phyloP scores from a whole-genome alignment of 1,139 yeast genomes.

The Protomyces inundatus region DNA sequence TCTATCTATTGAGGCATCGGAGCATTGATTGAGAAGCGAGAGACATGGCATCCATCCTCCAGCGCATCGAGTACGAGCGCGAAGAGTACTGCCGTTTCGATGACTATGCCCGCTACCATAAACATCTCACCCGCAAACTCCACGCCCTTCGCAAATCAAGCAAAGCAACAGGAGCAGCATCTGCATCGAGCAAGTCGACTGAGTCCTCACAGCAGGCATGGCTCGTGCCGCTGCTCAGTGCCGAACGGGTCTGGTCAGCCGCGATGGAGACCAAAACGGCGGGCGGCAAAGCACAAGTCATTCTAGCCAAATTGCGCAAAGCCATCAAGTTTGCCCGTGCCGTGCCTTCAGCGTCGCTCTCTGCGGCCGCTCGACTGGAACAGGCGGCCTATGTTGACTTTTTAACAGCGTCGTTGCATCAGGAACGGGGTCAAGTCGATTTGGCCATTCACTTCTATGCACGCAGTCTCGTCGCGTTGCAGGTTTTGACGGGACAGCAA shows the following conservation, averaged over 20 bases:
- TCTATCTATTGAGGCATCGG: background rate
- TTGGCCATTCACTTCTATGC: slow-evolving; percentile 8
- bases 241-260: slow-evolving; percentile 18
- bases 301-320: slow-evolving; percentile 15
- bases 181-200: background rate
- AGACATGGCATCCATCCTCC: background rate
- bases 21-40: background rate
- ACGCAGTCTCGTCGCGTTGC: slow-evolving; percentile 15
- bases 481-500: background rate
- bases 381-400: slow-evolving; percentile 1
- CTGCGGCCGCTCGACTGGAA: background rate
- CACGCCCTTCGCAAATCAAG: slow-evolving; percentile 2
- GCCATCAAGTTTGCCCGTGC: slow-evolving; percentile 4
- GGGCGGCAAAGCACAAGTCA: slow-evolving; percentile 1
- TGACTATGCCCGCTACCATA: slow-evolving; percentile 18
- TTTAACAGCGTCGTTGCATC: slow-evolving; percentile 1
- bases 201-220: background rate
- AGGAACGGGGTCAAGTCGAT: slow-evolving; percentile 9
- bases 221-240: slow-evolving; percentile 10
- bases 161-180: no score
- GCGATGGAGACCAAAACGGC: slow-evolving; percentile 16
- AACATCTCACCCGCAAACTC: slow-evolving; percentile 15
- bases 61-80: slow-evolving; percentile 13
- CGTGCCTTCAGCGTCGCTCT: background rate
- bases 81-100: slow-evolving; percentile 23